Evolutionary conservation across 192 early-diverging fungal species (phyloP), one percentile per base, ranked within the genome.

Genomic region (Obelidium mucronatum): DNA sequence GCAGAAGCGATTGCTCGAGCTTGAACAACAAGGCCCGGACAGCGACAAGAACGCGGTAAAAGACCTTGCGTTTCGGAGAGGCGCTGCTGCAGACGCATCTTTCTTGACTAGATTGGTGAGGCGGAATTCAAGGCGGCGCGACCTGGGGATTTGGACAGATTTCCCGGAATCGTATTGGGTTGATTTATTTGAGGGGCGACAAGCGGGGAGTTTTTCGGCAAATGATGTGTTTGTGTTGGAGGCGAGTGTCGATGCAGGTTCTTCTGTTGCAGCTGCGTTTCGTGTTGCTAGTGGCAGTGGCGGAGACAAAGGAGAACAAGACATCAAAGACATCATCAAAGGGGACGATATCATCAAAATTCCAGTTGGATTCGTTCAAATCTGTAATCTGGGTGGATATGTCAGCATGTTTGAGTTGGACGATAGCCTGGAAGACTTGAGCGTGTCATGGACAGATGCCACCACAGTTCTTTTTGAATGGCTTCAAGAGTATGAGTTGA

Each of bases 111-210:
- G 35, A 11, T 6, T 56, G 31, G 31, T 30, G 26, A 17, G 76
- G 15, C 13, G 22, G 0, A 56, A 26, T 4, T 39, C 28, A 6
- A 19, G 36, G 34, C 66, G 56, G 17, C 31, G 76, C 24, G 28
- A 64, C 11, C n/a, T n/a, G n/a, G 56, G 42, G 6, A 34, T 78
- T n/a, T 78, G 76, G 76, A 78, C 64, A 31, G 76, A 78, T 42
- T 6, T 67, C 3, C 22, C 34, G 53, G 48, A 26, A 28, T 34
- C 24, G 4, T 40, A 30, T 4, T 77, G 76, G 76, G 19, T 28
- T n/a, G 40, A 76, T 68, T 37, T 54, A n/a, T 56, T 77, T n/a
- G 34, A 30, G 17, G 51, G 73, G 8, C 24, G 74, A 11, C 48
- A 51, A 55, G 63, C 30, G 33, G 63, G 34, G 17, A 28, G 17